Evolutionary conservation across 2,329 filamentous ascomycete species (phyloP), one percentile per base, ranked within the genome.

Genomic region (Leptographium galeiforme): DNA sequence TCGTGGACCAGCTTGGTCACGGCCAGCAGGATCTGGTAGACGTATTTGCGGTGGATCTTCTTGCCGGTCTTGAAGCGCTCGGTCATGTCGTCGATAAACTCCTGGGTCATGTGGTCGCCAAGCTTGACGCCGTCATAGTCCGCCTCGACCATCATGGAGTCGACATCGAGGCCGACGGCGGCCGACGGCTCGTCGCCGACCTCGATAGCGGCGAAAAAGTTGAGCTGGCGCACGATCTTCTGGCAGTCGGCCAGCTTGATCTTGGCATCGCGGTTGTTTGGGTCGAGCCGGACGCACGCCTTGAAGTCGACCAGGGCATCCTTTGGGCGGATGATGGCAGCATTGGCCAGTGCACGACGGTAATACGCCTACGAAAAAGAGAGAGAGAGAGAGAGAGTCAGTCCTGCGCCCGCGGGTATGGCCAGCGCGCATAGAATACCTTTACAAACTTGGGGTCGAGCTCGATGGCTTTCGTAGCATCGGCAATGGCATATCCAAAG

Each of bases 81-180:
- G 54, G 89, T 91, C 91, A 97, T 96, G 71, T 98, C 91, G 62
- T 94, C 87, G 62, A 98, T 87, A 64, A 98, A 98, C 63, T 96
- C 91, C 61, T 91, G 81, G 1, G 91, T 96, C 89, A 98, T 98
- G 66, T 86, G 77, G 51, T 84, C 78, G 41, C 79, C 84, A 52
- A 98, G 72, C 54, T 76, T 77, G 25, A 82, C 84, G 57, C 93
- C 93, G 63, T 98, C 93, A 63, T 98, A 98, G 53, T 77, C 77
- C 25, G 82, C 72, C 57, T 96, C 90, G 18, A 98, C 82, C 12
- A 74, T 73, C 69, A 98, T 96, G 53, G 84, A 79, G 56, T 93
- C 89, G 56, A 98, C 68, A 63, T 97, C 89, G 57, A 98, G 76
- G 2, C 87, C 91, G 66, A 93, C 90, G 38, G 91, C 87, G 0